Evolutionary conservation across 116 monocot species (phyloP).

Genomic region (Zostera marina): DNA sequence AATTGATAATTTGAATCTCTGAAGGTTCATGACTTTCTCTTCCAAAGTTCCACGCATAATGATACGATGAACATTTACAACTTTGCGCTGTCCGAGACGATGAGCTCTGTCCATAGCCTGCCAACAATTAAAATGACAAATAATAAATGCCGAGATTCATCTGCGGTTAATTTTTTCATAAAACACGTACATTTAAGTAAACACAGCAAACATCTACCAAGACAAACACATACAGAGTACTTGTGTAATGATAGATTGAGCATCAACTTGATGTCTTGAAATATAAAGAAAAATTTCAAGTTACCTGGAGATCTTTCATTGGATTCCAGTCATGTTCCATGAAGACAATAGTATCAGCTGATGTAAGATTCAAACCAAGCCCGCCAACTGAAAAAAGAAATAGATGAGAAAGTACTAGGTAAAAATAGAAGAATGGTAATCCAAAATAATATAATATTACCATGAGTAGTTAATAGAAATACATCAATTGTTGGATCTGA

Average conservation of each 20-base stretch:
- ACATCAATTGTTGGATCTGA: conserved; percentile 97
- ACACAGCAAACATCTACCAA: too few relatives aligned
- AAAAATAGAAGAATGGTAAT: not conserved
- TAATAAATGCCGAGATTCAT: not conserved
- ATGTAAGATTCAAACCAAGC: conserved; percentile 89
- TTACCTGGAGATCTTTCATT: conserved; percentile 93
- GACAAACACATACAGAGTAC: not conserved
- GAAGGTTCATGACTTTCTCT: conserved; percentile 97
- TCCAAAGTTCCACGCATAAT: conserved; percentile 97
- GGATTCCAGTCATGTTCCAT: conserved; percentile 99
- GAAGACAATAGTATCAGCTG: conserved; percentile 89
- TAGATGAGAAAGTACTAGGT: not conserved
- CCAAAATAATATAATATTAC: conserved; percentile 19
- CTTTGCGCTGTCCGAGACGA: conserved; percentile 85
- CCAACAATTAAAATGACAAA: not conserved
- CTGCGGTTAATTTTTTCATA: not conserved
- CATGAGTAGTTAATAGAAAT: conserved; percentile 85
- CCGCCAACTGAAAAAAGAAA: conserved; percentile 67
- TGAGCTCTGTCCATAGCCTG: conserved; percentile 99
- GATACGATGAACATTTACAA: conserved; percentile 94
- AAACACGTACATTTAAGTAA: not conserved
- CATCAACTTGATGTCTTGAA: not conserved
- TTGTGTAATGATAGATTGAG: not conserved
- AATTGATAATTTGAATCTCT: conserved; percentile 79
- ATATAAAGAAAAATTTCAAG: not conserved